Percentiles rank a stretch among this genome's conserved stretches.
phyloP scores from a whole-genome alignment of 768 basidiomycete genomes.

The Cubamyces lactineus region DNA sequence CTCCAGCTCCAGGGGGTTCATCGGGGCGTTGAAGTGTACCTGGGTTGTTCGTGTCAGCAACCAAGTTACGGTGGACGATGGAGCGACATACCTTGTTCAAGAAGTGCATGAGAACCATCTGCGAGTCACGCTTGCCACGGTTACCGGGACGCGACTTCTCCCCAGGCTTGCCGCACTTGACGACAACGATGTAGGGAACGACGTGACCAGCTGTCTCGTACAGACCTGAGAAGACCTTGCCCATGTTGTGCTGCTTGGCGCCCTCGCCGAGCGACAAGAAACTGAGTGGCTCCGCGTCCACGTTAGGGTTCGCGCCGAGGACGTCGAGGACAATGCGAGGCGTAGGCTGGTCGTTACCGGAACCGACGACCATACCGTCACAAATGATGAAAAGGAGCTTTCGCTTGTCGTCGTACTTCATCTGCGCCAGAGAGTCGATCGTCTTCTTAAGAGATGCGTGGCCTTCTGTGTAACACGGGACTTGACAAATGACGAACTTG shows the following conservation, averaged over 20 bases:
- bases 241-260: slow-evolving; percentile 96
- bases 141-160: slow-evolving; percentile 95
- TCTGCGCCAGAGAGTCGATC: slow-evolving; percentile 90
- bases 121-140: slow-evolving; percentile 97
- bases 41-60: slow-evolving; percentile 33
- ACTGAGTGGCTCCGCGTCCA: slow-evolving; percentile 93
- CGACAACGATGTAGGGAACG: slow-evolving; percentile 90
- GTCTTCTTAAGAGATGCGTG: slow-evolving; percentile 81
- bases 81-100: slow-evolving; percentile 78
- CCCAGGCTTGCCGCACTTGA: slow-evolving; percentile 94
- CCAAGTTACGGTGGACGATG: not conserved
- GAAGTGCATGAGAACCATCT: slow-evolving; percentile 96
- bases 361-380: slow-evolving; percentile 98
- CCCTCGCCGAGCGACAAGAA: slow-evolving; percentile 95
- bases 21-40: slow-evolving; percentile 96
- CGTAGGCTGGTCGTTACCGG: slow-evolving; percentile 94
- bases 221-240: slow-evolving; percentile 94
- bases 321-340: slow-evolving; percentile 97
- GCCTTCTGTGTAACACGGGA: slow-evolving; percentile 98
- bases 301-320: slow-evolving; percentile 88
- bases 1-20: slow-evolving; percentile 97
- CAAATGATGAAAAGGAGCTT: slow-evolving; percentile 93
- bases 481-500: slow-evolving; percentile 97
- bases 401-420: slow-evolving; percentile 98
- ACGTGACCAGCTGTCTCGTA: slow-evolving; percentile 96